Evolutionary conservation across 2,329 filamentous ascomycete species (phyloP).

Genomic region (Colletotrichum gigasporum): DNA sequence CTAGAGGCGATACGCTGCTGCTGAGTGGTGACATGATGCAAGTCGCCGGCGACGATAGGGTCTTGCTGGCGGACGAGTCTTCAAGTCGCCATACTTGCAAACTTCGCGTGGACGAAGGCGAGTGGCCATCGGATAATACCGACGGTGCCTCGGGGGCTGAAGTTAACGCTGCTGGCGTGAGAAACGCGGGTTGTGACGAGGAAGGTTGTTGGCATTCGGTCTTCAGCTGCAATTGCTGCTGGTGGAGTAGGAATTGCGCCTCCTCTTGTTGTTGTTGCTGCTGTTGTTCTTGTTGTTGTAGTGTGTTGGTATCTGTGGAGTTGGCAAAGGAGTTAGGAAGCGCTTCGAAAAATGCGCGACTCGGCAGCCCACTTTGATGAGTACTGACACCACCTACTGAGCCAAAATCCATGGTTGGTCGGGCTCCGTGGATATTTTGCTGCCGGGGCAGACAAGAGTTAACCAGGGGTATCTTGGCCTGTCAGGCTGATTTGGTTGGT

Average conservation of each 20-base stretch:
- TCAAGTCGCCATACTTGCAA: constrained; percentile 7
- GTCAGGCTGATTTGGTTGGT: background rate
- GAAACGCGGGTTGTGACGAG: background rate
- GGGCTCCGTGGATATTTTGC: background rate
- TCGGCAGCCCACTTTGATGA: constrained; percentile 15
- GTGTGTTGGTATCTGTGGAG: background rate
- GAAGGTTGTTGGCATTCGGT: background rate
- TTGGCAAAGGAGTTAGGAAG: background rate
- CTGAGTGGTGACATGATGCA: background rate
- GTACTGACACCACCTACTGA: background rate
- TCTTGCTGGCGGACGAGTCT: constrained; percentile 4
- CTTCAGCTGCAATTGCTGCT: background rate
- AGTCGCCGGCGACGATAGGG: background rate
- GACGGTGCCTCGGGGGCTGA: background rate
- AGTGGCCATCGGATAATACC: background rate
- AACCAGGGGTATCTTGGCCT: background rate
- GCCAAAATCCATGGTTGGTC: constrained; percentile 1
- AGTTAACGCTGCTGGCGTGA: background rate
- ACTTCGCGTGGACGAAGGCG: background rate
- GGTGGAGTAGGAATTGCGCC: background rate
- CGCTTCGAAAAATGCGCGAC: background rate
- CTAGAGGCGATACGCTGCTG: background rate
- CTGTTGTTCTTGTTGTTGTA: background rate
- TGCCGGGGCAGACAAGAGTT: constrained; percentile 4
- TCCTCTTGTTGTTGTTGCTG: background rate